Evolutionary conservation across 345 rosid species (phyloP), one percentile per base, ranked within the genome.

Genomic region (Pugionium cornutum): DNA sequence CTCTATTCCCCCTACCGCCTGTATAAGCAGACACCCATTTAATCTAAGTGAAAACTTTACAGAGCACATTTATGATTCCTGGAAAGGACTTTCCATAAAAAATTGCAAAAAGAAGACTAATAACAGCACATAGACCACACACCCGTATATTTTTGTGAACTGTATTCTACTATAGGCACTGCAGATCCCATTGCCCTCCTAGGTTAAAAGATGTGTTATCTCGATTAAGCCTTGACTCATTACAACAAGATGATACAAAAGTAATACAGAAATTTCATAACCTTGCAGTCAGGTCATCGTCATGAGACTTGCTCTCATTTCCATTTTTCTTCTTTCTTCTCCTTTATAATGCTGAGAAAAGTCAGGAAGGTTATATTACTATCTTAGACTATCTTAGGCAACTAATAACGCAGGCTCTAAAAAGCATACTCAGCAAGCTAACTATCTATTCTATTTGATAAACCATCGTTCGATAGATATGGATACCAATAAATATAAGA

Each of bases 281-380:
- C 67, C 74, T 78, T 78, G 72, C 29, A 59, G 54, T 62, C 78
- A 78, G 75, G 78, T 78, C 80, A 71, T 67, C 65, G 76, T 73
- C 68, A 82, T 68, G 73, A 77, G 51, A 72, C 55, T 40, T 60
- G 77, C 75, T 74, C 72, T 83, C 77, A 70, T 78, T 76, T 53
- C 74, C 70, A 47, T 5, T 62, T 75, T 32, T 62, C 68, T 57
- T 63, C 65, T 60, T 75, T 81, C 70, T 64, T 82, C 82, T 77
- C 54, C 83, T 75, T 72, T 78, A 62, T 57, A 73, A 61, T 72
- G 77, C 80, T 78, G 80, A 80, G 77, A 76, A 79, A 80, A 82
- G 59, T 54, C 55, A 78, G 66, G 70, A 64, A 76, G 73, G 62
- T 75, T 66, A 18, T 5, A 59, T 73, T 73, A 73, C 54, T 10